Evolutionary conservation across 306 rosid genomes (phyloP).

Genomic region (Inga laurina): DNA sequence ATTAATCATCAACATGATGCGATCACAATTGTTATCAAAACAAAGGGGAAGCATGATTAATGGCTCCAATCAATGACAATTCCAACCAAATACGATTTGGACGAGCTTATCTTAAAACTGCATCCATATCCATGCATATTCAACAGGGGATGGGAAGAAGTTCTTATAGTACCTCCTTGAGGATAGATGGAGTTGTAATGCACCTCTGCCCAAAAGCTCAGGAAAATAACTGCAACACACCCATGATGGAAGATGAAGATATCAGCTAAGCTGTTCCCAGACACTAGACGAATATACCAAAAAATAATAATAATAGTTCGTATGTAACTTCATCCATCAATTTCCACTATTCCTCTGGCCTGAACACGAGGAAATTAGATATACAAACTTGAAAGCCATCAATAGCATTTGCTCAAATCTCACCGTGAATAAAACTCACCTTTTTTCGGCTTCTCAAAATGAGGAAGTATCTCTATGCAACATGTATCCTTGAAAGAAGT

Average conservation of each 20-base stretch:
- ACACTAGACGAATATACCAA: not conserved
- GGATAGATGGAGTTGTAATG: constrained; percentile 87
- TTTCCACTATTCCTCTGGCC: not conserved
- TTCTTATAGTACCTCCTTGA: constrained; percentile 62
- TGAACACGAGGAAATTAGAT: not conserved
- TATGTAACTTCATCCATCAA: not conserved
- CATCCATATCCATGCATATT: not conserved
- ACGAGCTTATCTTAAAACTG: constrained; percentile 4
- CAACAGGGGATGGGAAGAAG: not conserved
- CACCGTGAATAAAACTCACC: constrained; percentile 42
- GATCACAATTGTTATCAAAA: no score
- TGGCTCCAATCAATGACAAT: not conserved
- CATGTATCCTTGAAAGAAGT: constrained; percentile 84
- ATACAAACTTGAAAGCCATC: not conserved
- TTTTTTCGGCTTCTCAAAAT: constrained; percentile 50
- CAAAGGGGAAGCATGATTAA: not conserved
- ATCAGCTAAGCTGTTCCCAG: not conserved
- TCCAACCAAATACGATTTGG: constrained; percentile 1
- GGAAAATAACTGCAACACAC: constrained; percentile 60
- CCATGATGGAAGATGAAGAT: not conserved
- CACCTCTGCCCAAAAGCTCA: constrained; percentile 96
- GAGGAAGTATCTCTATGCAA: constrained; percentile 87
- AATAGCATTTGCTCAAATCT: not conserved
- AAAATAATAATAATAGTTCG: no score
- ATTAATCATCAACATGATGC: no score